Evolutionary conservation across 1,284 basidiomycete species (phyloP), one percentile per base, ranked within the genome.

Genomic region (Cryptococcus neoformans): DNA sequence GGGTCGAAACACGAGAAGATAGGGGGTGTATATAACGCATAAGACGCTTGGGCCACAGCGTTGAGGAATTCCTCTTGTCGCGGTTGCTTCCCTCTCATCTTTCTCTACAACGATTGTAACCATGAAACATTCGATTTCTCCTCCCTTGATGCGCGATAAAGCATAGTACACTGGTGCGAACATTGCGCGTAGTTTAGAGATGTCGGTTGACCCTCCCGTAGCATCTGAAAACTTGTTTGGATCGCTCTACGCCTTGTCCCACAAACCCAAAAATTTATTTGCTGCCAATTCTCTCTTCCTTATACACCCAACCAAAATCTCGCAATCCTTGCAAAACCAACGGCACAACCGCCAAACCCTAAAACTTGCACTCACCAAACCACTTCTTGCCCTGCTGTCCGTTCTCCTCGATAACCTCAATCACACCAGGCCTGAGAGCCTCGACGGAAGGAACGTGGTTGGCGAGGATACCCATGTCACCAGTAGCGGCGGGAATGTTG

Each of bases 381-480:
- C 73, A 97, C 82, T 95, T 97, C 84, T 93, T 93, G 58, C 87
- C 84, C 53, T 70, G 67, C 49, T 82, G 77, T 66, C 85, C 87
- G 56, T 81, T 82, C 17, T 85, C 81, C 80, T 95, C 92, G 64
- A 96, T 85, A 64, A 97, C 88, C 80, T 98, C 93, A 57, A 98
- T 82, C 61, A 97, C 83, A 76, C 93, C 94, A 49, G 94, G 87
- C 74, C 90, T 89, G 57, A 98, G 83, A 53, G 93, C 84, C 79
- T 98, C 93, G 62, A 97, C 88, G 37, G 91, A 88, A 46, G 93
- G 87, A 59, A 96, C 92, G 80, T 98, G 93, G 83, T 94, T 94
- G 69, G 94, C 90, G 64, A 97, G 86, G 73, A 97, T 90, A 83
- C 94, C 93, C 92, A 97, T 96, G 79, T 96, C 93, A 78, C 93